These are phyloP conservation scores for Proliferodiscus dingleyae DNA, from an alignment of 2,329 filamentous ascomycete species.

Conservation along the genomic window DNA sequence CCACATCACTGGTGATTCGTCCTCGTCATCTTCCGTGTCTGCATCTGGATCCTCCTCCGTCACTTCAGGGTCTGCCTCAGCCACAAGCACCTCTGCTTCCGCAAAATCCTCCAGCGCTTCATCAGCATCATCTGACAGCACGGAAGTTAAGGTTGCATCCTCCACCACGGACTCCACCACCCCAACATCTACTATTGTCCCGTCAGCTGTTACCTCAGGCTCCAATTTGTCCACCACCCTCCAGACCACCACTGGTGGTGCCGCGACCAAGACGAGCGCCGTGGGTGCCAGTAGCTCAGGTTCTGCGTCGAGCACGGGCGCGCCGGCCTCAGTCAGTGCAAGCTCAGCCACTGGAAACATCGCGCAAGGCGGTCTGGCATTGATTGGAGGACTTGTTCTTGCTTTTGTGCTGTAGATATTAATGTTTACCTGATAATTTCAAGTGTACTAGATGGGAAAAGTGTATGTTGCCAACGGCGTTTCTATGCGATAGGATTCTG, in stretches of 20 bases:
- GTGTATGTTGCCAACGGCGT: no score
- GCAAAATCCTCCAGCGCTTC: constrained; percentile 1
- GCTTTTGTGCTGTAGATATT: constrained; percentile 22
- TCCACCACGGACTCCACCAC: not conserved
- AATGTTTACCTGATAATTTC: not conserved
- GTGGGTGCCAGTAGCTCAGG: not conserved
- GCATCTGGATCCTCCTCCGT: constrained; percentile 7
- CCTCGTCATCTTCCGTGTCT: constrained; percentile 6
- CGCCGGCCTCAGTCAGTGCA: not conserved
- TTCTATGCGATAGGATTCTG: no score
- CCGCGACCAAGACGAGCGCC: constrained; percentile 27
- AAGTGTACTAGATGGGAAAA: not conserved
- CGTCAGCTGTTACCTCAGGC: constrained; percentile 40
- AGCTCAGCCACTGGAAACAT: constrained; percentile 9
- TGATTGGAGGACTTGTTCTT: constrained; percentile 20
- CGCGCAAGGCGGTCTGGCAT: constrained; percentile 18
- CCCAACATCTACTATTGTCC: not conserved
- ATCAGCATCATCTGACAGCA: not conserved
- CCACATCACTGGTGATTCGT: constrained; percentile 20
- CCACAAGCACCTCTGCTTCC: constrained; percentile 2
- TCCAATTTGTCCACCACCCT: not conserved
- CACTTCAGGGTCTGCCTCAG: constrained; percentile 2
- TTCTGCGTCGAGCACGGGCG: constrained; percentile 22
- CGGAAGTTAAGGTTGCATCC: not conserved
- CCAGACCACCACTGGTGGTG: constrained; percentile 1